These are phyloP conservation scores for Hericium coralloides DNA, from an alignment of 768 basidiomycete species.

Conservation along the genomic window DNA sequence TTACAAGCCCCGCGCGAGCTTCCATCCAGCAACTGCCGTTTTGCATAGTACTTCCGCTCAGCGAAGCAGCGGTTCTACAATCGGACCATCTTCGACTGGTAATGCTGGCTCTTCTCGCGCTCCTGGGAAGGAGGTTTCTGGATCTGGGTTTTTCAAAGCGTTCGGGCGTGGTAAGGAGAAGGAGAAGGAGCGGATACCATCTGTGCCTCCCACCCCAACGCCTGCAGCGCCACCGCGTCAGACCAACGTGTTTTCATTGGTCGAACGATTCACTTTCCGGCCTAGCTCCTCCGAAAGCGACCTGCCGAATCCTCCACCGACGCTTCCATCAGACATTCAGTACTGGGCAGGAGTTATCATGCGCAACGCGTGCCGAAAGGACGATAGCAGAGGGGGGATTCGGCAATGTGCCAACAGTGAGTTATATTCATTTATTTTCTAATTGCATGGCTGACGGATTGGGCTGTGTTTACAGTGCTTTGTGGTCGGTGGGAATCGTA, in stretches of 20 bases:
- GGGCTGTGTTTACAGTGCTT: conserved; percentile 46
- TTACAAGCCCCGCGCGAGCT: conserved; percentile 78
- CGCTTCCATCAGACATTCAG: conserved; percentile 83
- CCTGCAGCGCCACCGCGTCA: conserved; percentile 32
- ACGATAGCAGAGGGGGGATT: conserved; percentile 86
- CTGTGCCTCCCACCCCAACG: conserved; percentile 14
- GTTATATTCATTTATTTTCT: conserved; percentile 20
- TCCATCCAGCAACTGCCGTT: conserved; percentile 61
- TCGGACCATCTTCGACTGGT: neutral
- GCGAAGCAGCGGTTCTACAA: neutral
- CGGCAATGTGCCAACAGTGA: conserved; percentile 94
- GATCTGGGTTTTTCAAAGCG: conserved; percentile 31
- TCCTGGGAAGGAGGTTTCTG: conserved; percentile 3
- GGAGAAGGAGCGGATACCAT: conserved; percentile 26
- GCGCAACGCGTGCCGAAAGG: conserved; percentile 98
- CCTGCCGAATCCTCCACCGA: conserved; percentile 55
- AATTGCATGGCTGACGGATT: conserved; percentile 3
- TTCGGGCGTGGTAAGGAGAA: conserved; percentile 41
- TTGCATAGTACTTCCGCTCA: conserved; percentile 4
- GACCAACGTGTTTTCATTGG: conserved; percentile 92
- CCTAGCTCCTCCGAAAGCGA: conserved; percentile 77
- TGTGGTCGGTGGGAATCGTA: conserved; percentile 93
- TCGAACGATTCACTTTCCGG: conserved; percentile 93
- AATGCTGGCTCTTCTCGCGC: neutral
- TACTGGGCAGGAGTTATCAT: conserved; percentile 99